Base-by-base conservation (phyloP, 495 filamentous ascomycete genomes). In the Jackrogersella multiformis region DNA sequence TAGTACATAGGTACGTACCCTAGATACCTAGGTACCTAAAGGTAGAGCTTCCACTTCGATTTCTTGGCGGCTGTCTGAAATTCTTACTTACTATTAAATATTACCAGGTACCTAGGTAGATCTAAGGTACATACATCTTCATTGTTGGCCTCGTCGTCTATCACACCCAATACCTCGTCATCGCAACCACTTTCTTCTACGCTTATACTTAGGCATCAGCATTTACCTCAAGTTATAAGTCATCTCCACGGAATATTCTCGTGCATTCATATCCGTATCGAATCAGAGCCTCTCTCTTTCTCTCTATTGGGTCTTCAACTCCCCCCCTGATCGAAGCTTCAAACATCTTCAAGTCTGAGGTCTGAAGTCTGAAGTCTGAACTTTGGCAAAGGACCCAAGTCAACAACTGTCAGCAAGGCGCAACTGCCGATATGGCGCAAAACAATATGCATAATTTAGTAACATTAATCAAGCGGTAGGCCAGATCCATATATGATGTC, bases 401-500 rank as follows among this genome's bases (percentile, higher is more conserved):
- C 38, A n/a, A 20, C 45, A 26, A 42, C 8, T 24, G 1, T 38
- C 38, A 20, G 39, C 39, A 42, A 51, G 45, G 36, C 56, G 24
- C 52, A 51, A 59, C 44, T 56, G 66, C 72, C 79, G 78, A 54
- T 58, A 85, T 87, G 78, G 79, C 85, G 51, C 77, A 82, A 28
- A 84, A 81, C 56, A 90, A 92, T 72, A 97, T 98, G 91, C 89
- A 98, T 83, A 97, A 97, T 76, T 80, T 99, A 62, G 95, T 92
- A 41, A 98, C 95, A 55, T 86, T 99, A 69, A 97, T 99, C 84
- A 99, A 99, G 86, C 88, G 95, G 95, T 98, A 86, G 71, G 86
- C 59, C 15, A 46, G 16, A 9, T 24, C 23, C 28, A 20, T 9
- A 1, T 8, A 32, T 28, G 15, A 12, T 8, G 16, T 28, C 1